Percentiles rank a stretch among this genome's conserved stretches.
Evolutionary conservation across 805 yeast species (phyloP).

Genomic region (Metschnikowia lachancei): DNA sequence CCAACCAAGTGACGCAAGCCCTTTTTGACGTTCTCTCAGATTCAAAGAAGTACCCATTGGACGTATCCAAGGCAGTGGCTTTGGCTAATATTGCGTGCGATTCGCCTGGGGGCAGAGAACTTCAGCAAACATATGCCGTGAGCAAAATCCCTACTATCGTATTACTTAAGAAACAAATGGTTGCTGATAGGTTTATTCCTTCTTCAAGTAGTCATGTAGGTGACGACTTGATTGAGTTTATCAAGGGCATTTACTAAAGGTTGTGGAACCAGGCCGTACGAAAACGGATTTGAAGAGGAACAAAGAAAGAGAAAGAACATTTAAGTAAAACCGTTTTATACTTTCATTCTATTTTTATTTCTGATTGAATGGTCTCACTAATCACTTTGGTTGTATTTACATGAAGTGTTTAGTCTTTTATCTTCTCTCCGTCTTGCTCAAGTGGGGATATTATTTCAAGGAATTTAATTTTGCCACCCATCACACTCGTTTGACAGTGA

Average conservation of each 20-base stretch:
- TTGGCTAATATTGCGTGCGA: conserved; percentile 74
- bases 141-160: conserved; percentile 63
- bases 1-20: conserved; percentile 61
- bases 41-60: conserved; percentile 26
- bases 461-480: not conserved
- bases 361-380: too few species aligned
- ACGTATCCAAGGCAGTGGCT: conserved; percentile 45
- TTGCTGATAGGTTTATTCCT: conserved; percentile 34
- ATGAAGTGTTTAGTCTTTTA: not conserved
- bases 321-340: not conserved
- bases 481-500: too few species aligned
- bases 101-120: conserved; percentile 57
- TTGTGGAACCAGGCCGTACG: not conserved
- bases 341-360: not conserved
- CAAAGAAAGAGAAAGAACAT: too few species aligned
- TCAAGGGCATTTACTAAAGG: conserved; percentile 23
- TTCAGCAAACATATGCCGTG: conserved; percentile 55
- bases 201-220: conserved; percentile 20
- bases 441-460: not conserved
- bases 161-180: conserved; percentile 63
- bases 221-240: conserved; percentile 35
- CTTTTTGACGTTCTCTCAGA: conserved; percentile 43
- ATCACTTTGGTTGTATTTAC: not conserved
- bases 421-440: not conserved
- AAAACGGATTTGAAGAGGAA: too few species aligned